Conservation (phyloP, 768 basidiomycete genomes). For the Xerocomus potaroensis region DNA sequence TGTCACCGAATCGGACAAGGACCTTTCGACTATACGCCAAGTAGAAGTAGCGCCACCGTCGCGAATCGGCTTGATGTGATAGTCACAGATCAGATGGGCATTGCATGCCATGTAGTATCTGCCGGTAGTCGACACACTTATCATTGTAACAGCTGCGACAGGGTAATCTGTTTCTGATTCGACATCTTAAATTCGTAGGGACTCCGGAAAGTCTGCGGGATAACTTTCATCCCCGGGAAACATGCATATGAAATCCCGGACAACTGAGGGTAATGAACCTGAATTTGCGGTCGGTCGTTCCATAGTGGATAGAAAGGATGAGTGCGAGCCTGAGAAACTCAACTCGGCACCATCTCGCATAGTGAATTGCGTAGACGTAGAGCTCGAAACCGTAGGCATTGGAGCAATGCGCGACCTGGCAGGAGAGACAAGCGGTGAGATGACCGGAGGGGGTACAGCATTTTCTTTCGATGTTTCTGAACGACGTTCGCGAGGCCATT, state of each 20-base stretch:
- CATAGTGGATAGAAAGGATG: not conserved
- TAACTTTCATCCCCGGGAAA: constrained; percentile 33
- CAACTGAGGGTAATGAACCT: constrained; percentile 25
- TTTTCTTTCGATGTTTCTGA: constrained; percentile 3
- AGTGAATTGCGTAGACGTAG: constrained; percentile 2
- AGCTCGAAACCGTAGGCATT: not conserved
- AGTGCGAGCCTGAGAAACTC: not conserved
- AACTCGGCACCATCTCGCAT: constrained; percentile 8
- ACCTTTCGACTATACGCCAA: constrained; percentile 10
- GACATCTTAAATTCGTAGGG: constrained; percentile 16
- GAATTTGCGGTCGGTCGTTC: constrained; percentile 1
- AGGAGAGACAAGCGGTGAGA: constrained; percentile 30
- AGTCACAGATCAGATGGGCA: not conserved
- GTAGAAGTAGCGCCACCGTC: constrained; percentile 13
- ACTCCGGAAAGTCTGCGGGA: constrained; percentile 32
- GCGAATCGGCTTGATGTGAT: constrained; percentile 6
- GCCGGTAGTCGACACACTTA: not conserved
- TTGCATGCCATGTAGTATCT: not conserved
- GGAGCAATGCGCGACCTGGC: constrained; percentile 12
- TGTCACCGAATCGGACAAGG: constrained; percentile 15
- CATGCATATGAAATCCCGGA: constrained; percentile 31
- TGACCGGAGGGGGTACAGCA: constrained; percentile 6
- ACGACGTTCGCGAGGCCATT: not conserved
- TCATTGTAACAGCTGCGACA: constrained; percentile 1
- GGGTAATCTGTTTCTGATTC: not conserved